These are phyloP conservation scores for Gossypioides kirkii DNA, from an alignment of 345 rosid species.

Conservation along the genomic window DNA sequence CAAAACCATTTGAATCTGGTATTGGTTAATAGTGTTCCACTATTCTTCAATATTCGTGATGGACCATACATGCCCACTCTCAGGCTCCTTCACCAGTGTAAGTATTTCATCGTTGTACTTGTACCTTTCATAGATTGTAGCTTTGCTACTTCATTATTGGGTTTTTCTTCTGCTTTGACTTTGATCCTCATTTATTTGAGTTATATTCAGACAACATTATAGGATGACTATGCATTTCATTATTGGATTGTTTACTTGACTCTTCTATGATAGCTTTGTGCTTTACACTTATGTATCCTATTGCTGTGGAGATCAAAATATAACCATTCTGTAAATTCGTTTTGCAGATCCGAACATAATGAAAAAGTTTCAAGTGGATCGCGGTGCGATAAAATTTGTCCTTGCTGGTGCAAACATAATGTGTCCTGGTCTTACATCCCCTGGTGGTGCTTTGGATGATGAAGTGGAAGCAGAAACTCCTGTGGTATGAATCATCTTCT, in stretches of 20 bases:
- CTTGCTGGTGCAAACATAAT: slow-evolving; percentile 98
- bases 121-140: slow-evolving; percentile 5
- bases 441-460: slow-evolving; percentile 88
- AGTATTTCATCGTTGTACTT: slow-evolving; percentile 20
- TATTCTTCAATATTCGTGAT: slow-evolving; percentile 92
- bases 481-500: slow-evolving; percentile 50
- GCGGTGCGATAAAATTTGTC: slow-evolving; percentile 95
- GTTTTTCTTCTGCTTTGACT: background rate
- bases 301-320: background rate
- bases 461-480: slow-evolving; percentile 91
- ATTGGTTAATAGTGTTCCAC: slow-evolving; percentile 81
- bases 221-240: background rate
- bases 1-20: slow-evolving; percentile 93
- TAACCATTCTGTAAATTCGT: slow-evolving; percentile 14
- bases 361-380: slow-evolving; percentile 92
- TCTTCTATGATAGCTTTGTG: background rate
- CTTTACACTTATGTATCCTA: background rate
- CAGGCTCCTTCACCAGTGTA: slow-evolving; percentile 94
- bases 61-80: slow-evolving; percentile 99
- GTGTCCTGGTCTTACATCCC: slow-evolving; percentile 99
- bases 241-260: background rate
- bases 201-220: slow-evolving; percentile 1
- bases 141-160: background rate
- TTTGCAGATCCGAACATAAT: slow-evolving; percentile 80
- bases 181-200: slow-evolving; percentile 5